Base-by-base conservation (phyloP, 176 grass and related monocot species). In the Rhynchospora pubera region DNA sequence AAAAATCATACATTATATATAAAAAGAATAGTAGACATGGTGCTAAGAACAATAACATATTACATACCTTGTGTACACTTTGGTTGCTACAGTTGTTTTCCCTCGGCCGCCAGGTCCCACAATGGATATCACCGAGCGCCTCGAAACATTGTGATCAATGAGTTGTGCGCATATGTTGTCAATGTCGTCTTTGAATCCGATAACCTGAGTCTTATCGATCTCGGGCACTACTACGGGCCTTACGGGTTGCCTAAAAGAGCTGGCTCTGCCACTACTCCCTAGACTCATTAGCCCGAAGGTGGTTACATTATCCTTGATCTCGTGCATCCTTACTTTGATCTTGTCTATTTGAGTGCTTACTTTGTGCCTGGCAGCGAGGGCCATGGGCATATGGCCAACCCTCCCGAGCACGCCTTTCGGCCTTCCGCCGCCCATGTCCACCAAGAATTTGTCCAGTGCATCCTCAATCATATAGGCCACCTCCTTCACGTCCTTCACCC, bases 51-150 rank as follows among this genome's bases (percentile, higher is more conserved):
- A 39, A 39, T 39, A 3, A 75, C 32, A n/a, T n/a, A n/a, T n/a
- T n/a, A n/a, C n/a, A 47, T 47, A 75, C 70, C 70, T 75, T 44
- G 43, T 42, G 46, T 75, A 75, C 14, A 75, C 43, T 75, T 75
- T 75, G n/a, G 16, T 47, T 43, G 70, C 70, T 75, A 75, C 8
- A 47, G 70, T 45, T 21, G 70, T 75, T 47, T 75, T 75, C 48
- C 70, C 70, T 21, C 26, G 0, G 0, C 70, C 32, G 7, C 34
- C 43, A 7, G 39, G 9, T 45, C 70, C 70, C 42, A 47, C 44
- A 75, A 75, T 75, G 4, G 39, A 75, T 18, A 75, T 47, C 70
- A 75, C 70, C 5, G 70, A 22, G n/a, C 43, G 70, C 45, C 46
- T 43, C 39, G 22, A 11, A 18, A 10, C 46, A 2, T n/a, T 75